These are phyloP conservation scores for Aspergillus persii DNA, from an alignment of 2,329 filamentous ascomycete genomes.

Conservation along the genomic window DNA sequence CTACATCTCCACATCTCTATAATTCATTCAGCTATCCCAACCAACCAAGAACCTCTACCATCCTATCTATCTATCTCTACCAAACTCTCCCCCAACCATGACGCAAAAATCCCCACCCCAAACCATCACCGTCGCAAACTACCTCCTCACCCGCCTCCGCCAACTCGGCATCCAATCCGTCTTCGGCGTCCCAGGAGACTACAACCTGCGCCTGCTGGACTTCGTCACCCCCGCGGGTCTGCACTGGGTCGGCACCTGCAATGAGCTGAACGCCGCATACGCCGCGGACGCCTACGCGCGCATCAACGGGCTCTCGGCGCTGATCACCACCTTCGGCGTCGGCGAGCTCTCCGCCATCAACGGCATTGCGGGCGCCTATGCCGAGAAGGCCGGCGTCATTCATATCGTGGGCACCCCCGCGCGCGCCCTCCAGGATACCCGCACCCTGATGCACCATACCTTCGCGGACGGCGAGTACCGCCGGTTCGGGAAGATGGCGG, in stretches of 20 bases:
- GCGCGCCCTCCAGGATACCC: conserved; percentile 42
- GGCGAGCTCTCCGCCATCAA: conserved; percentile 67
- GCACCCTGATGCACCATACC: conserved; percentile 61
- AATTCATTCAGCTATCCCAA: too few species aligned
- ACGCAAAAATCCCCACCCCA: neutral
- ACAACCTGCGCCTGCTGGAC: conserved; percentile 67
- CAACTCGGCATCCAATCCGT: conserved; percentile 64
- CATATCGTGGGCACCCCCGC: conserved; percentile 58
- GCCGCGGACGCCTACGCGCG: conserved; percentile 30
- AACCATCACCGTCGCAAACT: conserved; percentile 36
- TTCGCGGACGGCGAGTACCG: conserved; percentile 58
- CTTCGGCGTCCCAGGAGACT: conserved; percentile 67
- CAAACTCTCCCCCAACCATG: neutral
- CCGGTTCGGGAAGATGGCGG: conserved; percentile 51
- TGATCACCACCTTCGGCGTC: conserved; percentile 52
- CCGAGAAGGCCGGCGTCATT: conserved; percentile 67
- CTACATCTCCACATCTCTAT: too few species aligned
- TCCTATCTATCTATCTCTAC: neutral
- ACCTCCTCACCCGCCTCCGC: conserved; percentile 63
- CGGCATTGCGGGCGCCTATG: conserved; percentile 68
- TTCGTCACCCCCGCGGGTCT: conserved; percentile 60
- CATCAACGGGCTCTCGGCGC: conserved; percentile 25
- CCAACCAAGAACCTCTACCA: neutral
- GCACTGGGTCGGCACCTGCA: conserved; percentile 65
- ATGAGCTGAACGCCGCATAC: conserved; percentile 67